phyloP scores from a whole-genome alignment of 305 asterid species.

The Caryopteris hybrid region DNA sequence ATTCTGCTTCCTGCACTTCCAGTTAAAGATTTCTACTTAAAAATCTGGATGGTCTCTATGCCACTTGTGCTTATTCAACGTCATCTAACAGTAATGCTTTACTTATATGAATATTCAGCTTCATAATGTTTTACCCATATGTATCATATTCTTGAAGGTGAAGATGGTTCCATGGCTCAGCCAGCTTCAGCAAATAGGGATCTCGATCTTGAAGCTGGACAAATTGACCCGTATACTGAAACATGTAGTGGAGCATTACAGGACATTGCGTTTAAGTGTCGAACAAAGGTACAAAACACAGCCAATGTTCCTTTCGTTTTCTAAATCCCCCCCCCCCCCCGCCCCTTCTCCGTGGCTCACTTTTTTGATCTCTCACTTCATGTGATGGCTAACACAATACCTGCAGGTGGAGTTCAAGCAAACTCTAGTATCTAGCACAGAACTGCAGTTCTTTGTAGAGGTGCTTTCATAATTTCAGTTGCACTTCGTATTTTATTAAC shows the following conservation, averaged over 20 bases:
- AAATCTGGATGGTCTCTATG: background rate
- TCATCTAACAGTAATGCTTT: background rate
- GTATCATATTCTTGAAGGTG: conserved; percentile 40
- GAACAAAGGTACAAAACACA: conserved; percentile 63
- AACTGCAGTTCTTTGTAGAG: conserved; percentile 72
- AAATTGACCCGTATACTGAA: conserved; percentile 58
- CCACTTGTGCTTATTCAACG: conserved; percentile 5
- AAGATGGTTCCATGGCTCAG: conserved; percentile 50
- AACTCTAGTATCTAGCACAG: conserved; percentile 42
- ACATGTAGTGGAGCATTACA: conserved; percentile 62
- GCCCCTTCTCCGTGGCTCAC: background rate
- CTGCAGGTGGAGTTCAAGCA: conserved; percentile 85
- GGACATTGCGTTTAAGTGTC: conserved; percentile 84
- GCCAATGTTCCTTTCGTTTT: background rate
- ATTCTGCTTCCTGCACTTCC: background rate
- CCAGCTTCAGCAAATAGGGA: conserved; percentile 57
- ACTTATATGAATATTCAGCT: conserved; percentile 2
- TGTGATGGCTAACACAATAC: conserved; percentile 24
- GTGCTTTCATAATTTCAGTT: conserved; percentile 33
- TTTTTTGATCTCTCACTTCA: conserved; percentile 17
- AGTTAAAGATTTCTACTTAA: background rate
- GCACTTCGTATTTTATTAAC: background rate
- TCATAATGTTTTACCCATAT: background rate
- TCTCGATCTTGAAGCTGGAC: conserved; percentile 76
- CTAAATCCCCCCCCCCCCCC: background rate